Conservation (phyloP, 495 filamentous ascomycete species). For the Penicillium canescens region DNA sequence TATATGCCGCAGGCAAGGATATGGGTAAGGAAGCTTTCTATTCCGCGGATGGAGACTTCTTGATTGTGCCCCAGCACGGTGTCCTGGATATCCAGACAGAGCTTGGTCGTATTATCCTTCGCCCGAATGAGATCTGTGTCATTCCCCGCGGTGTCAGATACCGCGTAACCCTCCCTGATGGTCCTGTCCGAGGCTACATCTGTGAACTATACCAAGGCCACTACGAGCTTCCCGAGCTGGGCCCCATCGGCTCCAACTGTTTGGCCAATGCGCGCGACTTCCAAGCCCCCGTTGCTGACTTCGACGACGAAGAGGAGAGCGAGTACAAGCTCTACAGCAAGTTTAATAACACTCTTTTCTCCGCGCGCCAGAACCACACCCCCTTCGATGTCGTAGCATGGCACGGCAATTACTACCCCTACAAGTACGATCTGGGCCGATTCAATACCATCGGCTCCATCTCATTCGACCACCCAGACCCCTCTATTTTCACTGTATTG, state of each 20-base stretch:
- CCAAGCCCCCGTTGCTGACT: constrained; percentile 76
- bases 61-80: constrained; percentile 84
- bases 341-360: constrained; percentile 78
- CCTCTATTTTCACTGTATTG: constrained; percentile 79
- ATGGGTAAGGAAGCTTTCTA: constrained; percentile 84
- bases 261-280: constrained; percentile 90
- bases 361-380: constrained; percentile 68
- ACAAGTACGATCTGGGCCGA: constrained; percentile 82
- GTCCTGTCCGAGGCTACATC: constrained; percentile 78
- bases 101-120: constrained; percentile 75
- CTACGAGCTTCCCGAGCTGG: constrained; percentile 82
- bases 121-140: constrained; percentile 86
- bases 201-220: constrained; percentile 86
- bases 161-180: constrained; percentile 64
- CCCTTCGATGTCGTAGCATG: constrained; percentile 86
- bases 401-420: constrained; percentile 77
- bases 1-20: constrained; percentile 78
- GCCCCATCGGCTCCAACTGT: constrained; percentile 84
- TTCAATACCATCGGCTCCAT: constrained; percentile 78
- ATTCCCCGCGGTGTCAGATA: constrained; percentile 80
- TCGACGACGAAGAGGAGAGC: constrained; percentile 57
- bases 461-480: constrained; percentile 79
- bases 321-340: constrained; percentile 69
- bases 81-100: constrained; percentile 85
- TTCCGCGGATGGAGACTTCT: constrained; percentile 85